A percentile compares a stretch with the other conserved stretches of the same genome.
Conservation (phyloP, 2,329 filamentous ascomycete genomes). For the Colletotrichum tofieldiae region DNA sequence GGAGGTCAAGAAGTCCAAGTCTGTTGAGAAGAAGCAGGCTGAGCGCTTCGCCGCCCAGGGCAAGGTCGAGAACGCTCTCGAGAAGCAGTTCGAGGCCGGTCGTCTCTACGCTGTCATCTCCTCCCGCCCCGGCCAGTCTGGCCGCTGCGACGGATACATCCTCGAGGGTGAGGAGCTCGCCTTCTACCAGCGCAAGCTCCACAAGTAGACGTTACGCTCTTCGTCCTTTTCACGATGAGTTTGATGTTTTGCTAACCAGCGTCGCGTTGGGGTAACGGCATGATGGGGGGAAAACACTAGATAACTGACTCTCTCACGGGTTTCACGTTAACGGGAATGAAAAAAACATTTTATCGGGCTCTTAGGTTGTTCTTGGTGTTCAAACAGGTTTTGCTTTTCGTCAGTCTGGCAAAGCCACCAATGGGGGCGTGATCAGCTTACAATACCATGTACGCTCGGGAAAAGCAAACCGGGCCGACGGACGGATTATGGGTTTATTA, state of each 20-base stretch:
- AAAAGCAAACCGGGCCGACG: constrained; percentile 34
- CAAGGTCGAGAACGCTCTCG: constrained; percentile 93
- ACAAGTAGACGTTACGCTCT: constrained; percentile 80
- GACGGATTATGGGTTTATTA: constrained; percentile 42
- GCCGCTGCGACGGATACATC: constrained; percentile 96
- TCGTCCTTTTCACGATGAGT: background rate
- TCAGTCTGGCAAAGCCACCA: constrained; percentile 36
- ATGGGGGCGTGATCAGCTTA: constrained; percentile 37
- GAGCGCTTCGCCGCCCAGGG: constrained; percentile 84
- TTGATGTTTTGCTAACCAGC: constrained; percentile 17
- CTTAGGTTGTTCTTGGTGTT: constrained; percentile 44
- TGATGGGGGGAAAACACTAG: constrained; percentile 13
- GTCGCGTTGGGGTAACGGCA: constrained; percentile 13
- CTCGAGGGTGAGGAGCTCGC: constrained; percentile 99
- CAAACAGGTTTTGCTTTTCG: constrained; percentile 39
- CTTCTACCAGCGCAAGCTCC: constrained; percentile 99
- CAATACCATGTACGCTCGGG: constrained; percentile 33
- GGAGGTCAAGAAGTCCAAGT: constrained; percentile 93
- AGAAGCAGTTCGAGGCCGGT: constrained; percentile 99
- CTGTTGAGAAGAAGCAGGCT: constrained; percentile 96
- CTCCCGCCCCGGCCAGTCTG: constrained; percentile 96
- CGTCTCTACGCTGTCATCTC: constrained; percentile 95
- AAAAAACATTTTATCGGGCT: constrained; percentile 43
- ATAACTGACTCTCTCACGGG: constrained; percentile 15
- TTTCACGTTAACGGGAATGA: constrained; percentile 42